Percentiles rank a stretch among this genome's conserved stretches.
Conservation (phyloP, 495 filamentous ascomycete genomes). For the Penicillium macrosclerotiorum region DNA sequence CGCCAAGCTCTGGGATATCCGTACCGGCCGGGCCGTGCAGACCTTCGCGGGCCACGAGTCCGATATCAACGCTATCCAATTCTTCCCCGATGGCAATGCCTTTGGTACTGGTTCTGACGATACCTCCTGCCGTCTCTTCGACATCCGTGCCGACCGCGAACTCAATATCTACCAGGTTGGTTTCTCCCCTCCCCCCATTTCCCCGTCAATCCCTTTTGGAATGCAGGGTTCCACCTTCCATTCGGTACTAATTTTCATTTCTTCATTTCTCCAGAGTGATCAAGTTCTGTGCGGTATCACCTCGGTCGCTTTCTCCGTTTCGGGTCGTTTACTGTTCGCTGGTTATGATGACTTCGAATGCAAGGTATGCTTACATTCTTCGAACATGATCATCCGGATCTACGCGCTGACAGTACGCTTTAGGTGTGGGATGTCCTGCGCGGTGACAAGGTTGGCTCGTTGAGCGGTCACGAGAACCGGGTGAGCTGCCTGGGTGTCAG, state of each 20-base stretch:
- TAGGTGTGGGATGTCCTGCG: slow-evolving; percentile 98
- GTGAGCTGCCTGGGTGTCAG: slow-evolving; percentile 98
- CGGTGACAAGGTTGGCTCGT: slow-evolving; percentile 92
- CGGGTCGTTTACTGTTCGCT: slow-evolving; percentile 90
- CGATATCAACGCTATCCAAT: slow-evolving; percentile 98
- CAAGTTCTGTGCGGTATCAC: slow-evolving; percentile 98
- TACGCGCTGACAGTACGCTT: slow-evolving; percentile 16
- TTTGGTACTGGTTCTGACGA: slow-evolving; percentile 98
- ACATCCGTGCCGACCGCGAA: slow-evolving; percentile 95
- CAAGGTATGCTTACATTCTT: slow-evolving; percentile 65
- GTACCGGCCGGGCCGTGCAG: slow-evolving; percentile 96
- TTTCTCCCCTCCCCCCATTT: background rate
- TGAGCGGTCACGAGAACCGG: slow-evolving; percentile 97
- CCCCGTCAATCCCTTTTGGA: too few species aligned
- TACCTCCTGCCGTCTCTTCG: slow-evolving; percentile 94
- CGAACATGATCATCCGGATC: background rate
- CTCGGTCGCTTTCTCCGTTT: slow-evolving; percentile 96
- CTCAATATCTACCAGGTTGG: slow-evolving; percentile 92
- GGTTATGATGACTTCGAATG: slow-evolving; percentile 99
- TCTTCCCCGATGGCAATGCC: slow-evolving; percentile 98
- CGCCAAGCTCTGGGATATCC: slow-evolving; percentile 98
- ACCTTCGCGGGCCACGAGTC: slow-evolving; percentile 98
- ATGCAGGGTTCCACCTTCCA: too few species aligned
- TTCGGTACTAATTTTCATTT: slow-evolving; percentile 13
- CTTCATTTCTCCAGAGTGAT: slow-evolving; percentile 65